These are phyloP conservation scores for Monilinia vaccinii-corymbosi DNA, from an alignment of 2,329 filamentous ascomycete species.

Conservation along the genomic window DNA sequence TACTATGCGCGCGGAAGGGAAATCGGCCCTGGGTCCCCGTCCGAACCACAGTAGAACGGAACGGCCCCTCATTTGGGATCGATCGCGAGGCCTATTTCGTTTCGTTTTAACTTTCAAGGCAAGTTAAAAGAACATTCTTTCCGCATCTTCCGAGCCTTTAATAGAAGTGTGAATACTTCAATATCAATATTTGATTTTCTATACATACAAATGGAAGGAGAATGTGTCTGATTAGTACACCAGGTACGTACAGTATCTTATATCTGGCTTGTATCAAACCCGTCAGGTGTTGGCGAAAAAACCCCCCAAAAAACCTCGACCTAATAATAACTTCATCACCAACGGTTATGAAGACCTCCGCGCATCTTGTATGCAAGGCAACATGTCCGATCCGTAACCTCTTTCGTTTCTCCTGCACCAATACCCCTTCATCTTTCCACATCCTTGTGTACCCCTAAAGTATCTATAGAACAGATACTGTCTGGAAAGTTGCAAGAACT, in stretches of 20 bases:
- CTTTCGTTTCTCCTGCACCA: background rate
- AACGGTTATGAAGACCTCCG: background rate
- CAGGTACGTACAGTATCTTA: too few relatives aligned
- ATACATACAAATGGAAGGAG: too few relatives aligned
- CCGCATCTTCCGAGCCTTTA: background rate
- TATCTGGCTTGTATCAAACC: too few relatives aligned
- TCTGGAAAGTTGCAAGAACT: constrained; percentile 28
- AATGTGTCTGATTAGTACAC: too few relatives aligned
- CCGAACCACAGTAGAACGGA: background rate
- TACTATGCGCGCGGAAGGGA: background rate
- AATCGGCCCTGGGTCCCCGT: background rate
- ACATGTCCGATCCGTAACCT: background rate
- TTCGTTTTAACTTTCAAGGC: too few relatives aligned
- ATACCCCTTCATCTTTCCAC: background rate
- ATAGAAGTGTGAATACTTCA: too few relatives aligned
- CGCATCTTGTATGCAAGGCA: background rate
- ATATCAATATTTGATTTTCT: too few relatives aligned
- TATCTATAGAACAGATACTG: constrained; percentile 24
- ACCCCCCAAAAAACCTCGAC: too few relatives aligned
- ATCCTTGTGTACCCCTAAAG: background rate
- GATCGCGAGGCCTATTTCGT: too few relatives aligned
- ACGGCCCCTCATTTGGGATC: constrained; percentile 4
- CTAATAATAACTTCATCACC: too few relatives aligned
- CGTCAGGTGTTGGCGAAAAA: too few relatives aligned
- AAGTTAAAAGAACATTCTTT: too few relatives aligned